A percentile compares a stretch with the other conserved stretches of the same genome.
Evolutionary conservation across 1,284 basidiomycete genomes (phyloP).

Genomic region (Cryptococcus sp.): DNA sequence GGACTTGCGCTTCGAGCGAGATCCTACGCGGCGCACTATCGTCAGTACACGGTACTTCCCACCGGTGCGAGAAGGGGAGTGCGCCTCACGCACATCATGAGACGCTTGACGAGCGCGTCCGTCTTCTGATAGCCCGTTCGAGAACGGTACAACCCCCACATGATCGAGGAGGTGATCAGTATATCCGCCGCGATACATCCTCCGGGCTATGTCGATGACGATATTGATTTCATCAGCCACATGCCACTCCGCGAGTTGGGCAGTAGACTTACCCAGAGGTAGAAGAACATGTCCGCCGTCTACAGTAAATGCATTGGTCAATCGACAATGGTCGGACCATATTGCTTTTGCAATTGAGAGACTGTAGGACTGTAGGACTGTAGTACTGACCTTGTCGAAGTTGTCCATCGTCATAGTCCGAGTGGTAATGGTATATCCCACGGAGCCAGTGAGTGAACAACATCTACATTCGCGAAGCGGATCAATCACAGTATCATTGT

Average conservation of each 20-base stretch:
- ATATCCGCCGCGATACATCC: constrained; percentile 18
- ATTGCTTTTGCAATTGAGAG: background rate
- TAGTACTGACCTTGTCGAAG: constrained; percentile 9
- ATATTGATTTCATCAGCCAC: background rate
- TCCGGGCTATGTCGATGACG: constrained; percentile 8
- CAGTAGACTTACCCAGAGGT: constrained; percentile 14
- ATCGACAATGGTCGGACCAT: background rate
- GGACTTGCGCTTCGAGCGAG: constrained; percentile 18
- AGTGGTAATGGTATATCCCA: constrained; percentile 11
- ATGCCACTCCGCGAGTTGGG: background rate
- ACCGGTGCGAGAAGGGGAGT: too few relatives aligned
- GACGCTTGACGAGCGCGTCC: constrained; percentile 13
- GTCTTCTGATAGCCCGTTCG: constrained; percentile 13
- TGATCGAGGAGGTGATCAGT: constrained; percentile 16
- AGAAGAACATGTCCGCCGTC: constrained; percentile 16
- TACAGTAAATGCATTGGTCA: background rate
- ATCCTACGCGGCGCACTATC: constrained; percentile 1
- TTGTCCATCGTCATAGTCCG: constrained; percentile 4
- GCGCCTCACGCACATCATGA: constrained; percentile 12
- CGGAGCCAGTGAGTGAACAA: constrained; percentile 13
- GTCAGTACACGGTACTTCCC: background rate
- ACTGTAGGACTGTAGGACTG: background rate
- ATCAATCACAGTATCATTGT: background rate
- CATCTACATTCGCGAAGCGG: background rate
- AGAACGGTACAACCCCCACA: constrained; percentile 16